Percentiles rank a stretch among this genome's conserved stretches.
phyloP scores from a whole-genome alignment of 345 rosid species.

The Syzygium grande region DNA sequence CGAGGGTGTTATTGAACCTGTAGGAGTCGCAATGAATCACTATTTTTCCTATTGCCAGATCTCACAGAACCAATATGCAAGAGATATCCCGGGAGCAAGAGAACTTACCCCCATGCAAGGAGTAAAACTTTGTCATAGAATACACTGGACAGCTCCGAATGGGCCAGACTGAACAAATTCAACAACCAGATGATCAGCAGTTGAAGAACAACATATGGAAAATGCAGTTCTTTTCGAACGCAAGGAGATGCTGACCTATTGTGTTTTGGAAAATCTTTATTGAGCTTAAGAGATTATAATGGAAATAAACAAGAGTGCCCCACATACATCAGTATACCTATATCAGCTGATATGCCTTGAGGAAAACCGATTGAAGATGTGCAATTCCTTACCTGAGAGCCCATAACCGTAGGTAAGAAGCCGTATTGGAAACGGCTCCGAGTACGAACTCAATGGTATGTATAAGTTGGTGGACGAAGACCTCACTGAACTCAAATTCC shows the following conservation, averaged over 20 bases:
- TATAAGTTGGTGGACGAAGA: conserved; percentile 61
- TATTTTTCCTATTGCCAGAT: background rate
- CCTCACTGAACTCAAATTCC: conserved; percentile 65
- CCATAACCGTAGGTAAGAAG: conserved; percentile 62
- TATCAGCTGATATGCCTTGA: background rate
- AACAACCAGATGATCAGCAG: background rate
- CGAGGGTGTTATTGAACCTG: conserved; percentile 49
- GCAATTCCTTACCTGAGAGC: conserved; percentile 44
- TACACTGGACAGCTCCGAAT: conserved; percentile 61
- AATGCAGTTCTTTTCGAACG: background rate
- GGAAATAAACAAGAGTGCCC: background rate
- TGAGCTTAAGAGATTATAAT: background rate
- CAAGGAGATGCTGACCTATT: background rate
- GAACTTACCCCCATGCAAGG: conserved; percentile 52
- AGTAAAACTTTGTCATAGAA: conserved; percentile 63
- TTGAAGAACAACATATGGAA: background rate
- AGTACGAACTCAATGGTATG: conserved; percentile 63
- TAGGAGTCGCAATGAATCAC: background rate
- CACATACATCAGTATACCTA: background rate
- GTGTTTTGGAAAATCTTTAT: background rate
- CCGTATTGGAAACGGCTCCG: conserved; percentile 67
- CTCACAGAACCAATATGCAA: background rate
- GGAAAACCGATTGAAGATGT: background rate
- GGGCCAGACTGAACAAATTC: conserved; percentile 39
- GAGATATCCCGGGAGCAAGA: too few species aligned